A percentile compares a stretch with the other conserved stretches of the same genome.
Conservation (phyloP, 805 yeast genomes). For the Starmerella riodocensis region DNA sequence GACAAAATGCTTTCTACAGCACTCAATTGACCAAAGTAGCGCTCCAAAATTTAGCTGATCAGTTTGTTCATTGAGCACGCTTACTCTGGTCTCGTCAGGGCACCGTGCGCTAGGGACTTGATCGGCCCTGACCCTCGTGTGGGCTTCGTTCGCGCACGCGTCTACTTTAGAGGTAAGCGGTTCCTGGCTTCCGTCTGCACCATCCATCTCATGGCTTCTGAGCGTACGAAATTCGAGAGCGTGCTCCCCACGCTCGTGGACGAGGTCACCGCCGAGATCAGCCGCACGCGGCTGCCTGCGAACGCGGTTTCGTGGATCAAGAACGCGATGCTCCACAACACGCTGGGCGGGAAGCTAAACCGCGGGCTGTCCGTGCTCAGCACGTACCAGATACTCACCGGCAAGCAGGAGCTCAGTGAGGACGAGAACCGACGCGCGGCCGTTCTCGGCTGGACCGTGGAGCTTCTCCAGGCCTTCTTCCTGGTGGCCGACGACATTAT, state of each 20-base stretch:
- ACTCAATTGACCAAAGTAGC: too few relatives aligned
- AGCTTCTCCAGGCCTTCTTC: slow-evolving; percentile 89
- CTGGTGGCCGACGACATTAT: slow-evolving; percentile 97
- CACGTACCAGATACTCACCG: slow-evolving; percentile 70
- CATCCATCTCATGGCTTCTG: slow-evolving; percentile 3
- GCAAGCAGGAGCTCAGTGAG: slow-evolving; percentile 44
- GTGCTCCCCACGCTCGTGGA: slow-evolving; percentile 67
- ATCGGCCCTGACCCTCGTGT: too few relatives aligned
- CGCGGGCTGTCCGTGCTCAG: slow-evolving; percentile 93
- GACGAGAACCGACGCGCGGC: slow-evolving; percentile 77
- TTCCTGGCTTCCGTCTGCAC: too few relatives aligned
- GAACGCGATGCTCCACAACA: slow-evolving; percentile 58
- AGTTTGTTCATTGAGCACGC: too few relatives aligned
- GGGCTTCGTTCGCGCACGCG: too few relatives aligned
- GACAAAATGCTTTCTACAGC: too few relatives aligned
- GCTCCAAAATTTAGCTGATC: too few relatives aligned
- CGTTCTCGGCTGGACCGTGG: slow-evolving; percentile 88
- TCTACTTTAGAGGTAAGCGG: too few relatives aligned
- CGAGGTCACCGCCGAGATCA: slow-evolving; percentile 53
- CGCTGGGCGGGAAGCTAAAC: slow-evolving; percentile 94
- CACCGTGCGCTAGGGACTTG: too few relatives aligned
- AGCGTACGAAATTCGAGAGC: slow-evolving; percentile 27
- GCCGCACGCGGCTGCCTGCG: slow-evolving; percentile 62
- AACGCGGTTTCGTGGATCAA: slow-evolving; percentile 82
- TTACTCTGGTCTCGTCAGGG: too few relatives aligned